These are phyloP conservation scores for Phytophthora rubi DNA, from an alignment of 352 stramenopile genomes.

Conservation along the genomic window DNA sequence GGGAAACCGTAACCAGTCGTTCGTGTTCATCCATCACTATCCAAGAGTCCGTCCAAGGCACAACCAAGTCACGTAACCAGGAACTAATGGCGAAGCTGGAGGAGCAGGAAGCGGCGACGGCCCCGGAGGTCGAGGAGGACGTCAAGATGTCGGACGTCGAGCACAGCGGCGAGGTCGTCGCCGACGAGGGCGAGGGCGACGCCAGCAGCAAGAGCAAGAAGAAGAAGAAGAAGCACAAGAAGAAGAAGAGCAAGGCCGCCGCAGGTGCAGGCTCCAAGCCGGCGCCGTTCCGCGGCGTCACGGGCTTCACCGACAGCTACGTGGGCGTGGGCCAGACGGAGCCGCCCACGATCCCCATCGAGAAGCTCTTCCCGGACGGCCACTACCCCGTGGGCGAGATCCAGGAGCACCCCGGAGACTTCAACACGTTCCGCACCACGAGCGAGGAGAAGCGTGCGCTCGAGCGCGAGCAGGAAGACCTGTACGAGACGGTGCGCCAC, in stretches of 20 bases:
- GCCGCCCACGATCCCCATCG: conserved; percentile 94
- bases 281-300: conserved; percentile 77
- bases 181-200: not conserved
- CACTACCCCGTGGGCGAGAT: conserved; percentile 95
- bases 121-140: conserved; percentile 16
- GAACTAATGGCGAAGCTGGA: conserved; percentile 34
- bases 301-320: conserved; percentile 94
- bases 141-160: conserved; percentile 22
- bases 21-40: conserved; percentile 11
- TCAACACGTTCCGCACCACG: conserved; percentile 91
- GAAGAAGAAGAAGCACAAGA: conserved; percentile 88
- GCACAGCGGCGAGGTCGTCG: conserved; percentile 18
- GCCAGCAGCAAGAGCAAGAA: conserved; percentile 45
- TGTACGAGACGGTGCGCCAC: conserved; percentile 84
- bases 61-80: not conserved
- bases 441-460: conserved; percentile 84
- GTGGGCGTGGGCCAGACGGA: conserved; percentile 95
- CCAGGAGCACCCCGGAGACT: conserved; percentile 91
- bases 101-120: conserved; percentile 22
- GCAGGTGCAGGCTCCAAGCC: conserved; percentile 42
- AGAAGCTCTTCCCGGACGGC: conserved; percentile 64
- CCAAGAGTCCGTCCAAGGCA: conserved; percentile 11
- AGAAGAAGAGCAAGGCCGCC: conserved; percentile 56
- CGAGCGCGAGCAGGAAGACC: conserved; percentile 77
- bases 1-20: not conserved